phyloP scores from a whole-genome alignment of 2,329 filamentous ascomycete species.

The Epichloe festucae region DNA sequence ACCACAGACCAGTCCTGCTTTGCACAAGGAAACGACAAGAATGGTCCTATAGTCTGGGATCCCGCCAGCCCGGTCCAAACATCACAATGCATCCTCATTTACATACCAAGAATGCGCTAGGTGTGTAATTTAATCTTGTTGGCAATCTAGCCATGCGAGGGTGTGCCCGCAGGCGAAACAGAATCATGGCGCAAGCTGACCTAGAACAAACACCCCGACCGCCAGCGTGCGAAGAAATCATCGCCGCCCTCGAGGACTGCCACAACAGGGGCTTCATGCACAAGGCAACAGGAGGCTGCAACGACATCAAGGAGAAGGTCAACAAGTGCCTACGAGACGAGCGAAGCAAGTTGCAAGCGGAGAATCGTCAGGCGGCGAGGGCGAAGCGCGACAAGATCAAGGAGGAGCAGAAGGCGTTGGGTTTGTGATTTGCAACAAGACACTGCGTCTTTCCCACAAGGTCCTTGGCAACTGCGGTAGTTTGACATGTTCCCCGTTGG shows the following conservation, averaged over 20 bases:
- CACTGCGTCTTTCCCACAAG: background rate
- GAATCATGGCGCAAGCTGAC: background rate
- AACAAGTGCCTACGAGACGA: conserved; percentile 75
- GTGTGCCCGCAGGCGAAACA: background rate
- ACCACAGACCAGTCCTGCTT: background rate
- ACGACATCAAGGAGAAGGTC: conserved; percentile 68
- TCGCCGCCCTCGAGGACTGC: conserved; percentile 88
- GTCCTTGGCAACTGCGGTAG: background rate
- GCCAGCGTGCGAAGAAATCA: conserved; percentile 86
- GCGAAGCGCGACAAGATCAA: conserved; percentile 61
- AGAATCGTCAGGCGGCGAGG: conserved; percentile 57
- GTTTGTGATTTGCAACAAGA: conserved; percentile 15
- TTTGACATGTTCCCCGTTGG: background rate
- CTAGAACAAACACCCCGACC: conserved; percentile 4
- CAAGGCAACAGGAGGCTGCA: conserved; percentile 87
- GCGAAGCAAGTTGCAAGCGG: conserved; percentile 61
- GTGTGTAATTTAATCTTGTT: conserved; percentile 32
- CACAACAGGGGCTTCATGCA: conserved; percentile 84
- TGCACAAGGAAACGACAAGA: background rate
- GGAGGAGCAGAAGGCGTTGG: conserved; percentile 48
- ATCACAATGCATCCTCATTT: conserved; percentile 88
- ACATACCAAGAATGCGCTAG: conserved; percentile 81
- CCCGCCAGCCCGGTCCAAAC: too few relatives aligned
- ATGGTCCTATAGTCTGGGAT: background rate
- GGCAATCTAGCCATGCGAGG: background rate